phyloP scores from a whole-genome alignment of 2,329 filamentous ascomycete species.

The Cladosporium sp. region DNA sequence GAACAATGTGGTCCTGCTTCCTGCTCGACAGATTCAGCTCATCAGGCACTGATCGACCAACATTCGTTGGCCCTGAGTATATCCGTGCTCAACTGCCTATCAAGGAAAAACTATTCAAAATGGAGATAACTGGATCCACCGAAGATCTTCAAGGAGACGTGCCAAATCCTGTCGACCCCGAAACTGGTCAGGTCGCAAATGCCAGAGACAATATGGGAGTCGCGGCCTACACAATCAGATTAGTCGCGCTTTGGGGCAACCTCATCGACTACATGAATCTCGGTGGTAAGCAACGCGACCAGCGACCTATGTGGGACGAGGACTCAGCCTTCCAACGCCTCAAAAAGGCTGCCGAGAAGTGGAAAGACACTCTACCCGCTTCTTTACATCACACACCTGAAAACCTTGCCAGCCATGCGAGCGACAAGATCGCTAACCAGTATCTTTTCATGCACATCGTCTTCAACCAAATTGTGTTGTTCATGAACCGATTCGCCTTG shows the following conservation, averaged over 20 bases:
- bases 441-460: slow-evolving; percentile 90
- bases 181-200: slow-evolving; percentile 62
- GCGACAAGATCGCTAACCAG: slow-evolving; percentile 81
- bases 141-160: slow-evolving; percentile 74
- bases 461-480: slow-evolving; percentile 83
- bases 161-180: slow-evolving; percentile 57
- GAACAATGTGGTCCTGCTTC: slow-evolving; percentile 98
- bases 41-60: slow-evolving; percentile 85
- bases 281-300: slow-evolving; percentile 76
- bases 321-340: slow-evolving; percentile 73
- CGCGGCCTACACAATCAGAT: slow-evolving; percentile 80
- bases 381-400: slow-evolving; percentile 70
- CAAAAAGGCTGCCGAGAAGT: slow-evolving; percentile 65
- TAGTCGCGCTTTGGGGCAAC: slow-evolving; percentile 83
- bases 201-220: slow-evolving; percentile 87
- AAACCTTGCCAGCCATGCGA: slow-evolving; percentile 79
- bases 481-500: slow-evolving; percentile 83
- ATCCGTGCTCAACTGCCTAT: slow-evolving; percentile 87
- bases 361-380: slow-evolving; percentile 65
- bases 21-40: slow-evolving; percentile 98
- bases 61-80: slow-evolving; percentile 85
- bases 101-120: slow-evolving; percentile 81
- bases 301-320: slow-evolving; percentile 72
- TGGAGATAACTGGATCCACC: slow-evolving; percentile 84
- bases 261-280: slow-evolving; percentile 88